A percentile compares a stretch with the other conserved stretches of the same genome.
These are phyloP conservation scores for Coniella lustricola DNA, from an alignment of 2,329 filamentous ascomycete genomes.

Conservation along the genomic window DNA sequence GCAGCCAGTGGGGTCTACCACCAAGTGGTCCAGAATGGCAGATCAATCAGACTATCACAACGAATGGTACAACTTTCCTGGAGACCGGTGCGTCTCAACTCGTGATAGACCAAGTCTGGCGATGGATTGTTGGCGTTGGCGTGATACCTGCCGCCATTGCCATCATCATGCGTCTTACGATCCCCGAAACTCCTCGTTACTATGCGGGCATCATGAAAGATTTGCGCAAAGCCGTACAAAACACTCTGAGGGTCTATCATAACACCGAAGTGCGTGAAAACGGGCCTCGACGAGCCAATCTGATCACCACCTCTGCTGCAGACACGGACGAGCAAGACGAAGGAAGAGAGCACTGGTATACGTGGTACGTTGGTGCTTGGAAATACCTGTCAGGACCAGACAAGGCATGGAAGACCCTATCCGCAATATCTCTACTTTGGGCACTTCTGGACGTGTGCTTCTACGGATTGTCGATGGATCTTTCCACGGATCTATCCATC, in stretches of 20 bases:
- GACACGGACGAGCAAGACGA: not conserved
- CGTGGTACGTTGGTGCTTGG: constrained; percentile 16
- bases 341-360: not conserved
- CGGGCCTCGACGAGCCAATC: not conserved
- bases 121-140: constrained; percentile 41
- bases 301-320: not conserved
- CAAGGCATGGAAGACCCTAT: constrained; percentile 24
- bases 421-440: constrained; percentile 41
- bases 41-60: no score
- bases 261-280: not conserved
- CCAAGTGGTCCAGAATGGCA: not conserved
- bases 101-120: constrained; percentile 41
- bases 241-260: not conserved
- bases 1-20: constrained; percentile 2
- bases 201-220: constrained; percentile 19
- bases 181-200: constrained; percentile 40
- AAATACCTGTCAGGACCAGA: constrained; percentile 19
- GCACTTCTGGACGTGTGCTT: constrained; percentile 48
- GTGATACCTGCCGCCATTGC: constrained; percentile 40
- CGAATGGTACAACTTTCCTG: no score
- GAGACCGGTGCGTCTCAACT: constrained; percentile 10
- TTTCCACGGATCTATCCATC: constrained; percentile 4
- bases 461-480: constrained; percentile 30
- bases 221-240: constrained; percentile 14
- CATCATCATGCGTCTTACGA: constrained; percentile 40